Conservation (phyloP, 768 basidiomycete genomes). For the Cyclocybe cylindracea region DNA sequence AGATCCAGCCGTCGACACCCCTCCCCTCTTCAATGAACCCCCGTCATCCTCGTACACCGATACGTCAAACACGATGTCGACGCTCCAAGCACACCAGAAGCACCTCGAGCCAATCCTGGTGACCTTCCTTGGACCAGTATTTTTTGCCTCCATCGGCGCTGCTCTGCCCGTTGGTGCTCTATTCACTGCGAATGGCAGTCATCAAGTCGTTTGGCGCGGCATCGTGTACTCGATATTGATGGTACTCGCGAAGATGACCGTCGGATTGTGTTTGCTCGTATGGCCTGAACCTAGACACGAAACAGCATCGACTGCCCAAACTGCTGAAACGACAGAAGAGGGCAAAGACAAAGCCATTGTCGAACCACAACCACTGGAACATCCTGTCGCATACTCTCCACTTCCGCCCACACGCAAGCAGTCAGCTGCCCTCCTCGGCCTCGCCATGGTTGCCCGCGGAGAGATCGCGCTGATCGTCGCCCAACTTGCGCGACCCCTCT, state of each 20-base stretch:
- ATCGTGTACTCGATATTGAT: slow-evolving; percentile 60
- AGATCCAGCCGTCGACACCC: neutral
- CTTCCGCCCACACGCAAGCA: slow-evolving; percentile 13
- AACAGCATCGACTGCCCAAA: neutral
- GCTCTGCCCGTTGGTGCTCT: slow-evolving; percentile 50
- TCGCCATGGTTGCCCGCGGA: slow-evolving; percentile 67
- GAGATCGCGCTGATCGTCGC: slow-evolving; percentile 69
- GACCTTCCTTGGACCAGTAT: slow-evolving; percentile 56
- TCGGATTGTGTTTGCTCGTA: slow-evolving; percentile 45
- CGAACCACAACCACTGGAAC: neutral
- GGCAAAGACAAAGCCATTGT: neutral
- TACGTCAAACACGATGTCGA: slow-evolving; percentile 4
- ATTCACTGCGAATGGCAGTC: slow-evolving; percentile 38
- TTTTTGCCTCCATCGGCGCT: slow-evolving; percentile 67
- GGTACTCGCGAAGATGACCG: slow-evolving; percentile 51
- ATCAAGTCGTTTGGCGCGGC: slow-evolving; percentile 50
- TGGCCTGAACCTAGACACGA: slow-evolving; percentile 24
- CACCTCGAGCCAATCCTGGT: slow-evolving; percentile 39
- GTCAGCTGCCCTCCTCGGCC: slow-evolving; percentile 43
- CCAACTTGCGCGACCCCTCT: slow-evolving; percentile 37
- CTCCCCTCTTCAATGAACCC: neutral
- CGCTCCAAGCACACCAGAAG: slow-evolving; percentile 28
- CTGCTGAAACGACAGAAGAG: neutral
- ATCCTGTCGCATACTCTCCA: neutral
- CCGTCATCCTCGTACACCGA: neutral